Evolutionary conservation across 2,329 filamentous ascomycete genomes (phyloP).

Genomic region (Helotiales sp.): DNA sequence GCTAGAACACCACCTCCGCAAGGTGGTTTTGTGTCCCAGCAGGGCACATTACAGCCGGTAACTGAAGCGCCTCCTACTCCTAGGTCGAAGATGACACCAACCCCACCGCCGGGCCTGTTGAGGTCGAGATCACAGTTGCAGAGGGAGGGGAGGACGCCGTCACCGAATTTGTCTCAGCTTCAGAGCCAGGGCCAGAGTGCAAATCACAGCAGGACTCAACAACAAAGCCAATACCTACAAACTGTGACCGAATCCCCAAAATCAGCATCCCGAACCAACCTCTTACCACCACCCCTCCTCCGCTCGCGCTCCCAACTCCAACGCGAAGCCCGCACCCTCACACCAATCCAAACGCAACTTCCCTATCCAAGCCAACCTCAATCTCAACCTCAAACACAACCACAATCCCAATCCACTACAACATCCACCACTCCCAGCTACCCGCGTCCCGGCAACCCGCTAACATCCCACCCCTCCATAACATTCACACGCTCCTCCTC

Average conservation of each 20-base stretch:
- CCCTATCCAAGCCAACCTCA: background rate
- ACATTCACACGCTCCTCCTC: constrained; percentile 24
- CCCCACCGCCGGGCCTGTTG: background rate
- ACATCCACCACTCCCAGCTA: background rate
- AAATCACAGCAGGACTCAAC: background rate
- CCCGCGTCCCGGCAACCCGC: background rate
- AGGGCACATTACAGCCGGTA: background rate
- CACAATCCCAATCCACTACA: background rate
- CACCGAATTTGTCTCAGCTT: background rate
- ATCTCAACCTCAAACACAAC: background rate
- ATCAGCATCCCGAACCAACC: background rate
- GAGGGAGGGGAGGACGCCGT: background rate
- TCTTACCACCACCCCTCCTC: background rate
- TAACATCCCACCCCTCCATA: constrained; percentile 13
- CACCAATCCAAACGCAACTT: constrained; percentile 1
- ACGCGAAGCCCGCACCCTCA: constrained; percentile 4
- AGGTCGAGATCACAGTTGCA: background rate
- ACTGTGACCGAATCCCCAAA: background rate
- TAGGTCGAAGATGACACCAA: background rate
- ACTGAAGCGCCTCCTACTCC: background rate
- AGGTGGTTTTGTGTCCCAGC: background rate
- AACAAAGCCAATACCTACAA: background rate
- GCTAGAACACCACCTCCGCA: background rate
- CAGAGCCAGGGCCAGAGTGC: too few relatives aligned
- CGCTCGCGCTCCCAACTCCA: constrained; percentile 8